phyloP scores from a whole-genome alignment of 1,139 yeast genomes.

The Taiozyma onychis region DNA sequence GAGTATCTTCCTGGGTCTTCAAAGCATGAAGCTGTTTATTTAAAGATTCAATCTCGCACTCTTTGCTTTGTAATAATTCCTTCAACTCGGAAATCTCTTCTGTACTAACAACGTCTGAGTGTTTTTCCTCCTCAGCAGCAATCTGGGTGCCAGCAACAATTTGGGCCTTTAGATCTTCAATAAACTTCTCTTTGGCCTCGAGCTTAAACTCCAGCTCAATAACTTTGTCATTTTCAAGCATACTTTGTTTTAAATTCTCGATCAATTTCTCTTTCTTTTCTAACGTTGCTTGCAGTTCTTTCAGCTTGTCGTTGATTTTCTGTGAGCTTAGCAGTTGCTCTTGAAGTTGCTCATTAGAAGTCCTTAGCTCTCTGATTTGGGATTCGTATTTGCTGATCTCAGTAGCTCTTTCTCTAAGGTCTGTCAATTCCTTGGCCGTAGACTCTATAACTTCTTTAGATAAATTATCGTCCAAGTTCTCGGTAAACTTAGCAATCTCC shows the following conservation, averaged over 20 bases:
- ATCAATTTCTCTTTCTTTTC: constrained; percentile 15
- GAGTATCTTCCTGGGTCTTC: neutral
- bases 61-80: neutral
- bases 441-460: neutral
- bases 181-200: constrained; percentile 15
- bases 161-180: constrained; percentile 7
- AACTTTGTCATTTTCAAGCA: constrained; percentile 9
- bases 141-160: neutral
- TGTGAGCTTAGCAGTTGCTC: constrained; percentile 15
- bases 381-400: neutral
- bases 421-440: constrained; percentile 7
- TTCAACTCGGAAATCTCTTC: neutral
- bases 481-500: constrained; percentile 2
- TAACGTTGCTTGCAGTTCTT: constrained; percentile 16
- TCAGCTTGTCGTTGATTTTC: constrained; percentile 9
- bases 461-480: neutral
- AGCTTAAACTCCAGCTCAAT: constrained; percentile 17
- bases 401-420: constrained; percentile 6
- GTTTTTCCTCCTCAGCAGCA: neutral
- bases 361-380: neutral
- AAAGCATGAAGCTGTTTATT: constrained; percentile 10
- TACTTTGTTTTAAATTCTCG: constrained; percentile 10
- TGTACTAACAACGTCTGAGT: neutral
- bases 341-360: constrained; percentile 2
- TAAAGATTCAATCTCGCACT: constrained; percentile 9